Evolutionary conservation across 1,284 basidiomycete genomes (phyloP), one percentile per base, ranked within the genome.

Genomic region (Apiotrichum domesticum): DNA sequence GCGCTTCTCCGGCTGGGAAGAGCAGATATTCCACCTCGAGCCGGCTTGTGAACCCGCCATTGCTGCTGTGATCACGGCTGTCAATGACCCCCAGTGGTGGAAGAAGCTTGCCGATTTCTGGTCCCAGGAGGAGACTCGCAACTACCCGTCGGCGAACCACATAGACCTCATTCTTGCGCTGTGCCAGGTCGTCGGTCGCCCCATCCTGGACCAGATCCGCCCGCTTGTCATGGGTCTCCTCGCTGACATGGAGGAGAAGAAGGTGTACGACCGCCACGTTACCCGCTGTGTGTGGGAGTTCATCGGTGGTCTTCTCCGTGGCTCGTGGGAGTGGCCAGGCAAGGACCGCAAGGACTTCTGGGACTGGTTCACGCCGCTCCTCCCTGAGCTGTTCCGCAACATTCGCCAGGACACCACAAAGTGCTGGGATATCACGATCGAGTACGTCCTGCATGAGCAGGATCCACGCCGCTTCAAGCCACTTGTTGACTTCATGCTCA

Each of bases 281-380:
- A 93, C 95, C 70, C 84, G 94, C 35, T 91, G 91, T 29, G 87
- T 87, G 6, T 90, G 87, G 51, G 95, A 98, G 79, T 78, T 96
- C 35, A 72, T 97, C 40, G 82, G 84, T 46, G 94, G 93, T 45
- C 69, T 88, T 49, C 72, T 87, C 51, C 65, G 80, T 82, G 94
- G 92, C 33, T 85, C 87, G 11, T 96, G 96, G 75, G 90, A 98
- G 72, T 98, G 95, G 95, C 81, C 85, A 0, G 80, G 80, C 56
- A 76, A 78, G 52, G 78, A 81, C 59, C 82, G 84, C 47, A 76
- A 83, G 48, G 71, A 75, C 48, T 75, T 98, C 3, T 95, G 90
- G 92, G 70, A 79, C 35, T 98, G 95, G 96, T 80, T 88, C 48
- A 79, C 79, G 10, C 77, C 80, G n/a, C 83, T 84, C 45, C 76